These are phyloP conservation scores for Erodium moschatum DNA, from an alignment of 441 rosid species.

Conservation along the genomic window DNA sequence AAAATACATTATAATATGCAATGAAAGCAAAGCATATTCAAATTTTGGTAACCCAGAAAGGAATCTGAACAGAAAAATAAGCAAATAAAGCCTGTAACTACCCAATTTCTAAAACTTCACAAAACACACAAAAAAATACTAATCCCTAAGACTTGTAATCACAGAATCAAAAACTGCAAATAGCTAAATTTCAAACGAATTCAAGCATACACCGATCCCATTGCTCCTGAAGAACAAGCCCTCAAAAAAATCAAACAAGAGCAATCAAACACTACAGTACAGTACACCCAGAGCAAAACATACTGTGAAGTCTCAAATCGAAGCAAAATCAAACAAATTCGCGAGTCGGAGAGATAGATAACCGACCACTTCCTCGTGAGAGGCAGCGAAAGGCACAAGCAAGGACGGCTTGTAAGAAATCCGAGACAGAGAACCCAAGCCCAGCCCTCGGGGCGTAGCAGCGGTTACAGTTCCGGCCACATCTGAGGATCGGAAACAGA, in stretches of 20 bases:
- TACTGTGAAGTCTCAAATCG: neutral
- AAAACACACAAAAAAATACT: neutral
- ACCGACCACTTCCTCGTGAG: constrained; percentile 69
- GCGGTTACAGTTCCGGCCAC: constrained; percentile 12
- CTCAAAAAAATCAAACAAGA: neutral
- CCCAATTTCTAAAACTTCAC: neutral
- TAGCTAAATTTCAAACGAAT: neutral
- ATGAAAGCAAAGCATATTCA: neutral
- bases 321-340: neutral
- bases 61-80: neutral
- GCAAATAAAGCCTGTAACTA: neutral
- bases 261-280: neutral
- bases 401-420: constrained; percentile 23
- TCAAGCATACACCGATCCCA: neutral
- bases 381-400: constrained; percentile 41
- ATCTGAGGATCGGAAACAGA: constrained; percentile 21
- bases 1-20: neutral
- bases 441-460: constrained; percentile 26
- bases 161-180: neutral
- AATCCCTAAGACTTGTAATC: neutral
- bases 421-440: constrained; percentile 28
- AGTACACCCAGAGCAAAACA: neutral
- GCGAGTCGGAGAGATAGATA: neutral
- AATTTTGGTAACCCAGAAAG: neutral
- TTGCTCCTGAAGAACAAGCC: neutral